Evolutionary conservation across 1,139 yeast species (phyloP).

Genomic region (Saccharomyces hybrid): DNA sequence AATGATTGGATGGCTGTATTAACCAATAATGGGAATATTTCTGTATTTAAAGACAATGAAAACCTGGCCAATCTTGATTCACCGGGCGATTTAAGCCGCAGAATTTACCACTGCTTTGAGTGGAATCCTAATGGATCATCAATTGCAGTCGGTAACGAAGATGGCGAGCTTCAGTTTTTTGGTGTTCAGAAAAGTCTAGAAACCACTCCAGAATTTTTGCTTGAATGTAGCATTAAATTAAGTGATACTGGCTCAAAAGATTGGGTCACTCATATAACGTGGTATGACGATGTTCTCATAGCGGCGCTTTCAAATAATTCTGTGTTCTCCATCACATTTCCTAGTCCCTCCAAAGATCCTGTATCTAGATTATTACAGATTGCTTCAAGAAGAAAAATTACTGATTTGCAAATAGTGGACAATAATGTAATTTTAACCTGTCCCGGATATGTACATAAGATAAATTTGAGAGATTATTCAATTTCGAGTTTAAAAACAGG

Average conservation of each 20-base stretch:
- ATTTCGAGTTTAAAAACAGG: constrained; percentile 7
- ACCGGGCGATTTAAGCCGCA: constrained; percentile 9
- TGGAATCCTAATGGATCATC: constrained; percentile 23
- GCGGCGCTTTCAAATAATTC: constrained; percentile 12
- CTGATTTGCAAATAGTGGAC: constrained; percentile 16
- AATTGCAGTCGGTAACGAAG: constrained; percentile 27
- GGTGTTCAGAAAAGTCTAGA: constrained; percentile 12
- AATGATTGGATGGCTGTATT: constrained; percentile 20
- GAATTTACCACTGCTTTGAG: constrained; percentile 25
- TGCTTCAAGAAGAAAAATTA: constrained; percentile 18
- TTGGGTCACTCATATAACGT: constrained; percentile 22
- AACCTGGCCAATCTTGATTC: constrained; percentile 19
- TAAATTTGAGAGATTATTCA: constrained; percentile 7
- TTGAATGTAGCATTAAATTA: not conserved
- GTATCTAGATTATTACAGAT: constrained; percentile 4
- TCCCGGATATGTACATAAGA: constrained; percentile 14
- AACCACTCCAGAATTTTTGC: not conserved
- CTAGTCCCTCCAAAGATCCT: not conserved
- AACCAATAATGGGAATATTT: constrained; percentile 28
- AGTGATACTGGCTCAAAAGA: not conserved
- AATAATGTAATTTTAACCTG: constrained; percentile 14
- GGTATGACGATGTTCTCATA: constrained; percentile 11
- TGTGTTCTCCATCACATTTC: constrained; percentile 6
- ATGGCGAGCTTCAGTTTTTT: constrained; percentile 13
- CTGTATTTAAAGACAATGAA: constrained; percentile 13